Evolutionary conservation across 2,329 filamentous ascomycete genomes (phyloP), one percentile per base, ranked within the genome.

Genomic region (Leptographium wingfieldii): DNA sequence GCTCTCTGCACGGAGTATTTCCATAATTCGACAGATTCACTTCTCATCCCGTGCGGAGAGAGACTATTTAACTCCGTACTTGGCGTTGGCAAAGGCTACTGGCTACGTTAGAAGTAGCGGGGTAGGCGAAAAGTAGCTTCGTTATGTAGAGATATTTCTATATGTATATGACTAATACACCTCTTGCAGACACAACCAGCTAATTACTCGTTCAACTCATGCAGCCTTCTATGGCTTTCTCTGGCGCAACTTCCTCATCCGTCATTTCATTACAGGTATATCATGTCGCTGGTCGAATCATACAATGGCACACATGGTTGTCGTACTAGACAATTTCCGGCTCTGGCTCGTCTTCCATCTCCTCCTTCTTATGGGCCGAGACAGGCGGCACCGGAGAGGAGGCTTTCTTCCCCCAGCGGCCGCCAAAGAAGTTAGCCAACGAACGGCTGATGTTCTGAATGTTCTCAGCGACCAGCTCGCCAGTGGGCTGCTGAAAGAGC

Each of bases 401-500:
- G 19, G 43, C 19, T 3, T 46, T 46, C 43, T 46, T 46, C 16
- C 43, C 43, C 43, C 43, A 46, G 43, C 43, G 43, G 43, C 43
- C 43, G 43, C 43, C 19, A 46, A 19, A 46, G 43, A 46, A 19
- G 19, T 46, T 7, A 19, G 43, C 43, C 16, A 46, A 3, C 16
- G 43, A 19, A 9, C 43, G 43, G 43, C 43, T 52, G 25, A 52
- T 31, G 27, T 29, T 19, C 7, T 12, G 25, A 14, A 22, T 9
- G 22, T 87, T 87, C 73, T 85, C 76, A 60, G 72, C 74, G 0
- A 88, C 83, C 54, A 88, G 76, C 51, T 85, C 78, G 51, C 74
- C 73, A 0, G 85, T 88, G 0, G 85, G 84, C 62, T 80, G 76
- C 56, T 79, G 74, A 0, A 88, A 88, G 25, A 88, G 74, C 46